phyloP scores from a whole-genome alignment of 2,329 filamentous ascomycete genomes.

The Diaporthe ampelina region DNA sequence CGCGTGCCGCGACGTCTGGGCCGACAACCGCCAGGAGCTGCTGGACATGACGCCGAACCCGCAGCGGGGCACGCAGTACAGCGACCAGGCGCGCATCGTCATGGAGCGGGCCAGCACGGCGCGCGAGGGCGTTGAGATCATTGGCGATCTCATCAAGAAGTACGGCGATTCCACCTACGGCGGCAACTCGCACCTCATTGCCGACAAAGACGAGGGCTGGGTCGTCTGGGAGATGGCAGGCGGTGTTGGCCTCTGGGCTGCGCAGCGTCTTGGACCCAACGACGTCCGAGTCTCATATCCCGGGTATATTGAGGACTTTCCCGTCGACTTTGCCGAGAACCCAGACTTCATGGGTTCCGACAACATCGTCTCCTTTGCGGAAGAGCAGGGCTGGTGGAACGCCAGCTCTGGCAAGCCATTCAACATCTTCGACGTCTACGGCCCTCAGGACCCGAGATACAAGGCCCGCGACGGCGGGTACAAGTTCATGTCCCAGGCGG shows the following conservation, averaged over 20 bases:
- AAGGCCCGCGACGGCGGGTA: conserved; percentile 19
- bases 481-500: conserved; percentile 19
- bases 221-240: conserved; percentile 27
- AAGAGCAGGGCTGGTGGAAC: conserved; percentile 22
- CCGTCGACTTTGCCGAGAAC: conserved; percentile 10
- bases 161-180: conserved; percentile 5
- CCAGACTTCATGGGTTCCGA: conserved; percentile 10
- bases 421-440: conserved; percentile 28
- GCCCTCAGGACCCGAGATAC: conserved; percentile 22
- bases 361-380: conserved; percentile 18
- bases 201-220: conserved; percentile 28
- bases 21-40: conserved; percentile 22
- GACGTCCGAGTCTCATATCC: conserved; percentile 15
- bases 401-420: conserved; percentile 6
- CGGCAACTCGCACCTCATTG: conserved; percentile 11
- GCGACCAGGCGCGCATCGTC: conserved; percentile 26
- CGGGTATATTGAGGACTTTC: conserved; percentile 23
- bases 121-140: conserved; percentile 6
- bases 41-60: conserved; percentile 19
- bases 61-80: conserved; percentile 18
- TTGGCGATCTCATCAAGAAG: conserved; percentile 9
- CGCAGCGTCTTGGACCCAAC: conserved; percentile 1
- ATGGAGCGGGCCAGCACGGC: conserved; percentile 29
- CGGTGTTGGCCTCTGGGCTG: conserved; percentile 4
- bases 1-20: conserved; percentile 10